A percentile compares a stretch with the other conserved stretches of the same genome.
Conservation (phyloP, 306 rosid species). For the Vigna trinervia region DNA sequence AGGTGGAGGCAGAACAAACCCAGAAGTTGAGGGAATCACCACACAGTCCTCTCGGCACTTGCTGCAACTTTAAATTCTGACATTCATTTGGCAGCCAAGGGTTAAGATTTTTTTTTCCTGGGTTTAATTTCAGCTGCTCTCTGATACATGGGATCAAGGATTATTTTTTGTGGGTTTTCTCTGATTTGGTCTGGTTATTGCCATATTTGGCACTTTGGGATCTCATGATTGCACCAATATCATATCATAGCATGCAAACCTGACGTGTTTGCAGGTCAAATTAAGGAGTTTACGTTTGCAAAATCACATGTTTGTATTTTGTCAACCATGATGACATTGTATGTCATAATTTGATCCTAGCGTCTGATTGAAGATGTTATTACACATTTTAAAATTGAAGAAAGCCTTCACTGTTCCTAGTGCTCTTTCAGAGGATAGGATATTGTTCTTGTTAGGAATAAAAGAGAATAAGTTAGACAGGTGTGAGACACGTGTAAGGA, state of each 20-base stretch:
- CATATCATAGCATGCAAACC: neutral
- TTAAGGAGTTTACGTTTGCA: slow-evolving; percentile 6
- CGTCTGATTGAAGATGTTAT: neutral
- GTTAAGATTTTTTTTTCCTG: neutral
- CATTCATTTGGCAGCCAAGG: neutral
- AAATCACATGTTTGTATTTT: neutral
- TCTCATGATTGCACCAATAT: slow-evolving; percentile 1
- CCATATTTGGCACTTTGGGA: slow-evolving; percentile 7
- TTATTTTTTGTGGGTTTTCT: slow-evolving; percentile 15
- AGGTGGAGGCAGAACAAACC: neutral
- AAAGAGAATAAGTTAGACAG: too few species aligned
- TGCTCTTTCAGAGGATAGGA: slow-evolving; percentile 27
- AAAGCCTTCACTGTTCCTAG: neutral
- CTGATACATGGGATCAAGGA: neutral
- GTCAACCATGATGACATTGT: slow-evolving; percentile 8
- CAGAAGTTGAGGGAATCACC: neutral
- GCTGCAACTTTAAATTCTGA: too few species aligned
- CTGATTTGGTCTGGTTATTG: slow-evolving; percentile 22
- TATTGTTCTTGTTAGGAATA: neutral
- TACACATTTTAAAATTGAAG: slow-evolving; percentile 23
- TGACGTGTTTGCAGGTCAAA: neutral
- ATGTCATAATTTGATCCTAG: slow-evolving; percentile 21
- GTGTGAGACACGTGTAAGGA: too few species aligned
- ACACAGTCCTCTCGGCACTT: too few species aligned
- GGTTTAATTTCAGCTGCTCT: neutral